A percentile compares a stretch with the other conserved stretches of the same genome.
These are phyloP conservation scores for Cornus kousa DNA, from an alignment of 148 eudicot genomes.

Conservation along the genomic window DNA sequence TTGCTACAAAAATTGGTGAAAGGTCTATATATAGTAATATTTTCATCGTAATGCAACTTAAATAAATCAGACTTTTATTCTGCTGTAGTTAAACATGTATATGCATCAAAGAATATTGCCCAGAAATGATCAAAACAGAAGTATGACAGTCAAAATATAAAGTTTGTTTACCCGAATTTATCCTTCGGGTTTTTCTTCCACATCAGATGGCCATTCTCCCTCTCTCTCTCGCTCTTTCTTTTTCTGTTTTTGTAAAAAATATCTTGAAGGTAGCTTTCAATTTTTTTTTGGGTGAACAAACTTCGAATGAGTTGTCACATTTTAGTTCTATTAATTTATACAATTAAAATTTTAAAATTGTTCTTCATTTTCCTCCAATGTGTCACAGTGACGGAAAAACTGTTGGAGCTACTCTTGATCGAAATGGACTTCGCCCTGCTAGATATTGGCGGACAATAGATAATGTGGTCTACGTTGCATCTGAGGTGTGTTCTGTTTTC, in stretches of 20 bases:
- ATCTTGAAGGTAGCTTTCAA: no score
- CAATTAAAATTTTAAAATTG: neutral
- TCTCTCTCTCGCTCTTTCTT: no score
- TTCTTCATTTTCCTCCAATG: neutral
- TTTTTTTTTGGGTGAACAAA: neutral
- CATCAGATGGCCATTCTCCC: neutral
- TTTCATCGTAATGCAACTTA: no score
- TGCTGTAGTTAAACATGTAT: neutral
- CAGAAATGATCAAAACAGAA: neutral
- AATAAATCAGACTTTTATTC: no score
- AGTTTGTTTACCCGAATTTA: no score
- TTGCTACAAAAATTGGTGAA: no score
- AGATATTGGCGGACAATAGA: slow-evolving; percentile 97
- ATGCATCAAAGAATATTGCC: no score
- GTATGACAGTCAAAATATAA: no score
- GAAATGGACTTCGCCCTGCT: slow-evolving; percentile 99
- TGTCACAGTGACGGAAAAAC: slow-evolving; percentile 88
- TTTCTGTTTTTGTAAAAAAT: no score
- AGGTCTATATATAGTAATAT: no score
- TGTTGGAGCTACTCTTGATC: slow-evolving; percentile 98
- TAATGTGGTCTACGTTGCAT: slow-evolving; percentile 97
- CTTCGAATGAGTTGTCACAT: no score
- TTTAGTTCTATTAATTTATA: no score
- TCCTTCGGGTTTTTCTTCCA: neutral
- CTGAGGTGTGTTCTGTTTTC: slow-evolving; percentile 65